A percentile compares a stretch with the other conserved stretches of the same genome.
phyloP scores from a whole-genome alignment of 129 eudicot species.

The Helichrysum umbraculigerum region DNA sequence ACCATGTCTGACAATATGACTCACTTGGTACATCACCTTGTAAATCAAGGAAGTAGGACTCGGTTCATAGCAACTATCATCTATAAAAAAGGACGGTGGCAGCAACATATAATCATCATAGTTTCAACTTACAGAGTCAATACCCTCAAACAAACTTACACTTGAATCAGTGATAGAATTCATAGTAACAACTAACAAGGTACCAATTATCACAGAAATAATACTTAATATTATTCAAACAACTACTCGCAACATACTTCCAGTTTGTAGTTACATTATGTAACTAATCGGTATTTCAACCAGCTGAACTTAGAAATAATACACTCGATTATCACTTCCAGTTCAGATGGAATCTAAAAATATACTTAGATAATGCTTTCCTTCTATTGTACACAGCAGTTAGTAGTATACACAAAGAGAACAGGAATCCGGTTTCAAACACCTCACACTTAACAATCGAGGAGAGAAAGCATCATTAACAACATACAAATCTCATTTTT shows the following conservation, averaged over 20 bases:
- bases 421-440: slow-evolving; percentile 6
- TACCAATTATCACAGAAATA: background rate
- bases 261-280: background rate
- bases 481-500: no score
- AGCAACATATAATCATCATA: background rate
- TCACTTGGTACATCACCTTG: background rate
- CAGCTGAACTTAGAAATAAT: background rate
- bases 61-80: background rate
- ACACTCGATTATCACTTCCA: background rate
- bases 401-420: background rate
- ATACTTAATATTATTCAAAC: background rate
- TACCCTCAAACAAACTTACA: background rate
- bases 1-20: background rate
- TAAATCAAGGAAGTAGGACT: background rate
- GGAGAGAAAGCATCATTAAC: background rate
- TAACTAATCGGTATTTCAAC: background rate
- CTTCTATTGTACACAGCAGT: background rate
- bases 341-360: no score
- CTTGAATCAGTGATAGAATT: background rate
- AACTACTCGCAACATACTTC: background rate
- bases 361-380: background rate
- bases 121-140: background rate
- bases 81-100: background rate
- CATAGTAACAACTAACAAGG: background rate
- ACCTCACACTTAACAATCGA: background rate